Evolutionary conservation across 2,329 filamentous ascomycete species (phyloP), one percentile per base, ranked within the genome.

Genomic region (Colletotrichum acutatum): DNA sequence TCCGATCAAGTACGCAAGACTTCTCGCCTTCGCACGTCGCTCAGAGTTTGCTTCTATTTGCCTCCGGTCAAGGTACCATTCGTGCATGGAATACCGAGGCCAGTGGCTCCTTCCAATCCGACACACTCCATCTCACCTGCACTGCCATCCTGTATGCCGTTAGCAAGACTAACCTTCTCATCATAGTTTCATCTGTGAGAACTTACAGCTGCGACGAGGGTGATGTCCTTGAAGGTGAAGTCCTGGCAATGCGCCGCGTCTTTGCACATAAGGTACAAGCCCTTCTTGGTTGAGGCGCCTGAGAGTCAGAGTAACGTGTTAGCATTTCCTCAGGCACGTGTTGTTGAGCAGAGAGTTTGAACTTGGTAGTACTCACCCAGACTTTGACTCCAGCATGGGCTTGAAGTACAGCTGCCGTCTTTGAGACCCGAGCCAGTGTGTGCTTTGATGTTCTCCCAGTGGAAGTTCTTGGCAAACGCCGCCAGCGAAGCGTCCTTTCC

Each of bases 191-290:
- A 2, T 5, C 11, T 16, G 6, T n/a, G 34, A 5, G 24, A 16
- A 71, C 68, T 56, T 49, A 66, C 68, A 7, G 68, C 62, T 24
- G 62, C 56, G 0, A 42, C 8, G 26, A 66, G 68, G 6, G 56
- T 71, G 11, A 71, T 71, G 24, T 66, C 68, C 1, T 46, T 56
- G 26, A 71, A 71, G 5, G 60, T 42, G 30, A 71, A 71, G 14
- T 66, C 46, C 46, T 71, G 68, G 42, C 62, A 71, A 26, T 71
- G 68, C 7, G 34, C 42, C 7, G 68, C 62, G n/a, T 71, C 68
- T 16, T 71, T 71, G 62, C 56, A 71, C 22, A 71, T 66, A 9
- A 66, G 46, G 34, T 71, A 71, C 56, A 71, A 42, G 1, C 53
- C 24, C 26, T 71, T 71, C 19, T 71, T 66, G 12, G 32, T 66